Base-by-base conservation (phyloP, 495 filamentous ascomycete genomes). In the Letharia columbiana region DNA sequence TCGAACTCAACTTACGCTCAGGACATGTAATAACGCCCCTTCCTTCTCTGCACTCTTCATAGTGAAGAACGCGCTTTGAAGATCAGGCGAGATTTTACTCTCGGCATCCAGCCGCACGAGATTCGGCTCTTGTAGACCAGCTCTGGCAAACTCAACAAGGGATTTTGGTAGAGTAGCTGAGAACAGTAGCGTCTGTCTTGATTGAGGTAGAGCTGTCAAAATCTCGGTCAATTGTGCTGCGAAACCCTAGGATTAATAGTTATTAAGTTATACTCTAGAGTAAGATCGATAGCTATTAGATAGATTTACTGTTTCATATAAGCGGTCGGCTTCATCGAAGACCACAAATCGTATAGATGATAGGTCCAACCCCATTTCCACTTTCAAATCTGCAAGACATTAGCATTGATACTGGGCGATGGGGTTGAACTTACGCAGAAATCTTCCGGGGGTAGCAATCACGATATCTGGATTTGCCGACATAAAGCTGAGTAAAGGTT, bases 361-460 rank as follows among this genome's bases (percentile, higher is more conserved):
- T 41, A 98, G 78, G 72, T 96, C 89, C 61, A 98, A 79, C 40
- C 83, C 79, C 94, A 96, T 96, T 74, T 98, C 94, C 12, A 97
- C 93, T 75, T 96, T 90, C 65, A 98, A 76, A 80, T 98, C 18
- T 44, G 42, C 23, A 28, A 15, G 12, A 8, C 37, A 39, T 39
- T 39, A 39, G 37, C 37, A 39, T 4, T 39, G 37, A 39, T 39
- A 39, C 23, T 28, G 23, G 23, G 23, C 23, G 23, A 28, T 28
- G 23, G 23, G 23, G 23, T 28, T 28, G 23, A 28, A 28, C 23
- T 28, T 28, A 49, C 45, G 95, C 66, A 98, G 75, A 72, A 98
- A 97, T 69, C 94, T 90, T 73, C 94, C 94, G 0, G 94, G 94
- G 0, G 95, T 97, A 20, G 93, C 95, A 72, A 98, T 96, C 67